Evolutionary conservation across 192 early-diverging fungal species (phyloP).

Genomic region (Linnemannia exigua): DNA sequence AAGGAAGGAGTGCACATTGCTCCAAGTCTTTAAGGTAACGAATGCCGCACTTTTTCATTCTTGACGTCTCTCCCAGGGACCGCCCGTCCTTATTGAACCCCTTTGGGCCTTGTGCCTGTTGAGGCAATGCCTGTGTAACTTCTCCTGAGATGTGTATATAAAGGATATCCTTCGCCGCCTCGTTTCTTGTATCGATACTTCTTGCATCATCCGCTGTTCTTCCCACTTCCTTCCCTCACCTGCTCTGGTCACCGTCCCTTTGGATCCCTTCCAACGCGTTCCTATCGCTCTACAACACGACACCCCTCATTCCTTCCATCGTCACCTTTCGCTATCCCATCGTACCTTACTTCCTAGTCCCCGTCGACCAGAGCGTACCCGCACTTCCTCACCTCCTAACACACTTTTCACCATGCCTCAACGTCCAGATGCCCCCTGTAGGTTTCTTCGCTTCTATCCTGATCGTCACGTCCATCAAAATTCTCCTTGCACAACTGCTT

Average conservation of each 20-base stretch:
- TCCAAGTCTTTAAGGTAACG: neutral
- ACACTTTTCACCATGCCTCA: constrained; percentile 11
- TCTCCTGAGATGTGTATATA: neutral
- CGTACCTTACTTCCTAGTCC: neutral
- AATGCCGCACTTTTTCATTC: neutral
- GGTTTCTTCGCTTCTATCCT: neutral
- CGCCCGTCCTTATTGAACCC: neutral
- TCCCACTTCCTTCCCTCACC: neutral
- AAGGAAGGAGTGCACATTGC: neutral
- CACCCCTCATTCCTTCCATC: neutral
- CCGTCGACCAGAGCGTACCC: neutral
- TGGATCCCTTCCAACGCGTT: constrained; percentile 1
- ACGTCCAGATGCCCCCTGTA: constrained; percentile 19
- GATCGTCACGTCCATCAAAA: neutral
- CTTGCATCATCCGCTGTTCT: constrained; percentile 4
- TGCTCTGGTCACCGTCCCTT: neutral
- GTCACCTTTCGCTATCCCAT: neutral
- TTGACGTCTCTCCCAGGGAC: neutral
- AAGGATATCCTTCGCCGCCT: neutral
- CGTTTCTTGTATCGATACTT: neutral
- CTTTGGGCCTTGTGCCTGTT: neutral
- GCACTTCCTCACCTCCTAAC: neutral
- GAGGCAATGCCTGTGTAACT: neutral
- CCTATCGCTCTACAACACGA: neutral
- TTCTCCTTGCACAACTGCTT: neutral